Evolutionary conservation across 441 rosid genomes (phyloP), one percentile per base, ranked within the genome.

Genomic region (Euphorbia schlechtendalii): DNA sequence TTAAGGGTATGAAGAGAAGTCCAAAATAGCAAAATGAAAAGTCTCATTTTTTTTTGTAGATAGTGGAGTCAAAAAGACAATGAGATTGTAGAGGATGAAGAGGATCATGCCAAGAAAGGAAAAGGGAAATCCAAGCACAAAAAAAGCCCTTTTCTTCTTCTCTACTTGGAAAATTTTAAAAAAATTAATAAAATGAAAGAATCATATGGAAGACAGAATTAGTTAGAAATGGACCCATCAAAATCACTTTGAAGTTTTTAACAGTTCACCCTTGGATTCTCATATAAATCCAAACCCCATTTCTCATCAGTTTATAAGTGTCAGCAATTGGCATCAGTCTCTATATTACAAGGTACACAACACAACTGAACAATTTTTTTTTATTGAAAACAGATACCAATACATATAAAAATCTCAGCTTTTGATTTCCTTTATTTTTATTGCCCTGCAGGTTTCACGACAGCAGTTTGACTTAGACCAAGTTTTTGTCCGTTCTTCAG

Each of bases 221-320:
- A 70, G 81, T 77, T 83, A 68, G 79, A 80, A 80, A 78, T 74
- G 82, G 93, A 81, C 93, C 84, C 83, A 75, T 82, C 70, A 58
- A 68, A 77, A 69, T 66, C 61, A 73, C 54, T 53, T n/a, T 55
- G 53, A 73, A 59, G 74, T 76, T 70, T 68, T 8, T 38, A 5
- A 4, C 1, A 1, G 14, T 15, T 59, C 57, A 0, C 51, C 74
- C 73, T 77, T 72, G 75, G 78, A 70, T 80, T 53, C 81, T 70
- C 60, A 12, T 40, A 45, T 51, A 60, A 53, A 58, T 65, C 68
- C 70, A 64, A 58, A 8, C 36, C 11, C 56, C 66, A 49, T 48
- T 30, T 51, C 43, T 12, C 28, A 52, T 52, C 15, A 52, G 56
- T 52, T 52, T 22, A 28, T 54, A 32, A 32, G 55, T 57, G 78